These are phyloP conservation scores for Glaciozyma martinii DNA, from an alignment of 768 basidiomycete species.

Conservation along the genomic window DNA sequence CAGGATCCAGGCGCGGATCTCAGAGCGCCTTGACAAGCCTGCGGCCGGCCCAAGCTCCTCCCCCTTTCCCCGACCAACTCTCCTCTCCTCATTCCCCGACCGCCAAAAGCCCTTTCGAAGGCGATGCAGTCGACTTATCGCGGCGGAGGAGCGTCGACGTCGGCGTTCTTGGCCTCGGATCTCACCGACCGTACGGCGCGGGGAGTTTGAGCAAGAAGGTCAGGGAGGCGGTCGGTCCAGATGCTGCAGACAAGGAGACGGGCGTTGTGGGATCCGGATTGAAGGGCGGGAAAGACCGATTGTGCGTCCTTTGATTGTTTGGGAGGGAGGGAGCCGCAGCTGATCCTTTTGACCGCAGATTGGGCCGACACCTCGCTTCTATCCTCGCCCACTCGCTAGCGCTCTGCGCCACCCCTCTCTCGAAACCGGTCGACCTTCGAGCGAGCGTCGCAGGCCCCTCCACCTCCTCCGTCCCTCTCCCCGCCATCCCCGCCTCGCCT, in stretches of 20 bases:
- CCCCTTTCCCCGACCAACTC: conserved; percentile 9
- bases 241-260: conserved; percentile 56
- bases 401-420: conserved; percentile 25
- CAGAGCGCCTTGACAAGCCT: background rate
- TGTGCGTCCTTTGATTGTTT: conserved; percentile 41
- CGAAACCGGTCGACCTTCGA: background rate
- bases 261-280: conserved; percentile 52
- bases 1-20: conserved; percentile 6
- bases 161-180: conserved; percentile 75
- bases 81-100: background rate
- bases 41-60: background rate
- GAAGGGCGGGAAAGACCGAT: conserved; percentile 40
- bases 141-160: conserved; percentile 71
- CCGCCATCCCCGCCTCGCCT: conserved; percentile 24
- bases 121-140: conserved; percentile 12
- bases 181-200: conserved; percentile 37
- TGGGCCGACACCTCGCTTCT: conserved; percentile 33
- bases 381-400: conserved; percentile 34
- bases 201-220: conserved; percentile 35
- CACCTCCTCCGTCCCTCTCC: conserved; percentile 3
- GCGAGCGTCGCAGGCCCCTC: background rate
- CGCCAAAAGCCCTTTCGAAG: background rate
- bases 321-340: background rate
- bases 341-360: conserved; percentile 8
- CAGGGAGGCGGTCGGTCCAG: conserved; percentile 31